Base-by-base conservation (phyloP, 306 rosid genomes). In the Fagus crenata region DNA sequence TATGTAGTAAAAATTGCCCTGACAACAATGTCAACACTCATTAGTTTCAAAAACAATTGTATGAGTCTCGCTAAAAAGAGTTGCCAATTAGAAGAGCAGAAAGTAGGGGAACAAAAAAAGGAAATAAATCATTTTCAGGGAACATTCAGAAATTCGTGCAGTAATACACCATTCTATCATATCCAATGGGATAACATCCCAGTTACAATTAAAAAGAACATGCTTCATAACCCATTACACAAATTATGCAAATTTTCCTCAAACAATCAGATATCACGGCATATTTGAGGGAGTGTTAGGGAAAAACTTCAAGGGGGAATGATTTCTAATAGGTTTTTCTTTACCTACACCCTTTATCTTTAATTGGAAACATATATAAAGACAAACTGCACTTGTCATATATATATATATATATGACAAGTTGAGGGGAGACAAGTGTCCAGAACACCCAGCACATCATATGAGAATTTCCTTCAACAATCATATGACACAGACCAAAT, bases 1-100 rank as follows among this genome's bases (percentile, higher is more conserved):
- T 67, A 91, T 74, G 83, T 87, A 69, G 86, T 89, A 91, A 86
- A 79, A 96, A 88, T 96, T 96, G 80, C 91, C 91, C 98, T 96
- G 83, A 81, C 77, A 80, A 83, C 78, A 83, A 73, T 77, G 81
- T 42, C 70, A 84, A 69, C 76, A 73, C 69, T 49, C 11, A 64
- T 79, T 56, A 73, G 75, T 60, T 72, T 67, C 40, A 40, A 73
- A 71, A 77, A 49, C 68, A 15, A 70, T 7, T 22, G 73, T 58
- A 49, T 13, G 28, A 35, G n/a, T 49, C 49, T 55, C 55, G 59
- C 75, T 64, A 51, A 77, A 53, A 59, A 67, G 58, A 78, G 73
- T 12, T 67, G 76, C 40, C 59, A 72, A 17, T 75, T 56, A 42
- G n/a, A 68, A 84, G 61, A 68, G 33, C 39, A 31, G 42, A 60